A percentile compares a stretch with the other conserved stretches of the same genome.
These are phyloP conservation scores for Oryza rufipogon DNA, from an alignment of 176 grass and related monocot genomes.

Conservation along the genomic window DNA sequence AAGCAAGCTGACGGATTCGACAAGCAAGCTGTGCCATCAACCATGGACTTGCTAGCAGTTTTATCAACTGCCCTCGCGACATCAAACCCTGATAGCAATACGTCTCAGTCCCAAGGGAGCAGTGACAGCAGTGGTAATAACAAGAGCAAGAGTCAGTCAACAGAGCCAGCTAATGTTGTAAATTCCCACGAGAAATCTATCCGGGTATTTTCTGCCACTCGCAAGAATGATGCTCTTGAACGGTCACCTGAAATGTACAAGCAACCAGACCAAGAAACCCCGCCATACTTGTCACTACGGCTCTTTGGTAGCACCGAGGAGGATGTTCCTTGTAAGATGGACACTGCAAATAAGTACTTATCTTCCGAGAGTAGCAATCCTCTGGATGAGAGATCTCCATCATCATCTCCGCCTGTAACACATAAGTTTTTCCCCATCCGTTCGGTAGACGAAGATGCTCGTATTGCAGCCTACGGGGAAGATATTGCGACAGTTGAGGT, in stretches of 20 bases:
- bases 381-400: conserved; percentile 88
- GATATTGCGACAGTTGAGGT: conserved; percentile 65
- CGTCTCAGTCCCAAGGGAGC: conserved; percentile 86
- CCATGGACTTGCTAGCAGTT: conserved; percentile 67
- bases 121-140: conserved; percentile 89
- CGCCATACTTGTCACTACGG: conserved; percentile 58
- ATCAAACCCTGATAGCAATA: conserved; percentile 60
- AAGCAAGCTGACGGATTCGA: conserved; percentile 35
- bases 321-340: conserved; percentile 65
- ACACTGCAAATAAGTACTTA: conserved; percentile 79
- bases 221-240: conserved; percentile 34
- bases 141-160: conserved; percentile 74
- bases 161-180: conserved; percentile 53
- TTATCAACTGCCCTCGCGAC: conserved; percentile 66
- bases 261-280: conserved; percentile 39
- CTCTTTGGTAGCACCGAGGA: conserved; percentile 67
- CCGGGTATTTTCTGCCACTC: conserved; percentile 40
- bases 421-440: conserved; percentile 88
- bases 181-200: conserved; percentile 56
- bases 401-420: conserved; percentile 81
- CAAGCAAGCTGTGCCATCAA: conserved; percentile 56
- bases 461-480: conserved; percentile 62
- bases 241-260: conserved; percentile 41
- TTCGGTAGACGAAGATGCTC: conserved; percentile 51
- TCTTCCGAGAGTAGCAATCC: conserved; percentile 99